These are phyloP conservation scores for Bremia lactucae DNA, from an alignment of 352 stramenopile species.

Conservation along the genomic window DNA sequence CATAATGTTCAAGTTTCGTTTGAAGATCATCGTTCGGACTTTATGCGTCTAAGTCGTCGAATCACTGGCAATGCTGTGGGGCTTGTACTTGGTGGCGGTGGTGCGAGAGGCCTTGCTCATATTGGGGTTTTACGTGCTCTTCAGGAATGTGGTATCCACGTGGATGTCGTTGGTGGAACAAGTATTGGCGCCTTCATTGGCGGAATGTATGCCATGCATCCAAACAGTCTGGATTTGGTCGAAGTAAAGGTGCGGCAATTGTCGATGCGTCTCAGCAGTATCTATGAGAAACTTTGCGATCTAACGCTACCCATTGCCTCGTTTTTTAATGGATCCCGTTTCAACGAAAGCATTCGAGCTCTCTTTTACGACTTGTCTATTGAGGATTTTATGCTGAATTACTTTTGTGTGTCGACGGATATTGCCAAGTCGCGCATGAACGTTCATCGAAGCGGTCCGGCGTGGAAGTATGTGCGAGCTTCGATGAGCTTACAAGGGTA, in stretches of 20 bases:
- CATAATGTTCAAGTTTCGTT: constrained; percentile 81
- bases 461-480: constrained; percentile 87
- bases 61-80: constrained; percentile 89
- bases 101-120: constrained; percentile 88
- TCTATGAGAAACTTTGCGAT: constrained; percentile 68
- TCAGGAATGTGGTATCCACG: constrained; percentile 85
- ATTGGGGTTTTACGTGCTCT: constrained; percentile 89
- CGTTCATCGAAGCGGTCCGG: constrained; percentile 72
- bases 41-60: constrained; percentile 80
- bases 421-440: constrained; percentile 84
- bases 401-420: constrained; percentile 89
- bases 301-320: constrained; percentile 83
- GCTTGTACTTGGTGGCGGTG: constrained; percentile 89
- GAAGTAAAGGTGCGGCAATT: constrained; percentile 44
- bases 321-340: constrained; percentile 82
- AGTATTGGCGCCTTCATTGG: constrained; percentile 84
- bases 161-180: constrained; percentile 91
- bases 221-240: constrained; percentile 54
- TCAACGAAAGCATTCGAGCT: constrained; percentile 66
- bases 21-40: constrained; percentile 57
- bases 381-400: constrained; percentile 88
- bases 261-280: constrained; percentile 52
- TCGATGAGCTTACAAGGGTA: constrained; percentile 90
- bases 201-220: constrained; percentile 67
- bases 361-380: constrained; percentile 74